Evolutionary conservation across 164 flowering plant species (phyloP).

Genomic region (Vitis cinerea): DNA sequence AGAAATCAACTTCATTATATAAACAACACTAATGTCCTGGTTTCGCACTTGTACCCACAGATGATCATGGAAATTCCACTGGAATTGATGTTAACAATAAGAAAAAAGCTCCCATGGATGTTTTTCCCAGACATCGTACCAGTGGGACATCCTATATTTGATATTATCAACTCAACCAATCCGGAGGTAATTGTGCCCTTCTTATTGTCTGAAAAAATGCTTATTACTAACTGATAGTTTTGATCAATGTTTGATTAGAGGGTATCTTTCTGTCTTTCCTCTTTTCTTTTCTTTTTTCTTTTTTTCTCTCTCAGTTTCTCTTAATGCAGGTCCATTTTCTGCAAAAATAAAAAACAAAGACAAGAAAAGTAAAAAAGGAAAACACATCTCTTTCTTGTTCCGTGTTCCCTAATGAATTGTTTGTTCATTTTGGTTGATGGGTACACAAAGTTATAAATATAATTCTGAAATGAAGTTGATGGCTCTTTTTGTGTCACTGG

Average conservation of each 20-base stretch:
- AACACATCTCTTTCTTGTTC: neutral
- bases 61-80: conserved; percentile 94
- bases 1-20: too few relatives aligned
- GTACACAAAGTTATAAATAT: neutral
- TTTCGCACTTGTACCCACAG: conserved; percentile 32
- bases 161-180: conserved; percentile 90
- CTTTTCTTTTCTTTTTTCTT: too few relatives aligned
- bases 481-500: neutral
- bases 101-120: conserved; percentile 97
- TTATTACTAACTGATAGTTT: neutral
- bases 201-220: neutral
- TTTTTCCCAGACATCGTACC: conserved; percentile 93
- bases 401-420: neutral
- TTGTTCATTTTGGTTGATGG: conserved; percentile 2
- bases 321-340: too few relatives aligned
- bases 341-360: too few relatives aligned
- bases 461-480: neutral
- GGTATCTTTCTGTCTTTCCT: too few relatives aligned
- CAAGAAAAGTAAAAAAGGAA: too few relatives aligned
- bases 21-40: neutral
- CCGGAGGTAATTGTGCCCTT: conserved; percentile 60
- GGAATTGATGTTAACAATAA: conserved; percentile 88
- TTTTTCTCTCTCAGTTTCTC: too few relatives aligned
- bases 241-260: neutral
- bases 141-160: conserved; percentile 94